phyloP scores from a whole-genome alignment of 148 eudicot genomes.

The Amaranthus cruentus region DNA sequence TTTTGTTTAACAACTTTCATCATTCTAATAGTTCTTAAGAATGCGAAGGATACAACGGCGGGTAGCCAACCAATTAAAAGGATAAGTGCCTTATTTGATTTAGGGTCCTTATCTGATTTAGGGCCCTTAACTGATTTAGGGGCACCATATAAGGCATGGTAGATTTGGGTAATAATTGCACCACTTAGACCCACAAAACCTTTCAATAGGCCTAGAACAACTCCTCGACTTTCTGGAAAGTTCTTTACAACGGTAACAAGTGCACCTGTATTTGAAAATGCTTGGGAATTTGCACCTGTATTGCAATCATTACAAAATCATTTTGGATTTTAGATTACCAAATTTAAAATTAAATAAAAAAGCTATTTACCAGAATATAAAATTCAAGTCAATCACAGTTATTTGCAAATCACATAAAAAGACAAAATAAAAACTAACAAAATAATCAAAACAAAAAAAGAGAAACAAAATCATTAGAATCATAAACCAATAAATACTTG shows the following conservation, averaged over 20 bases:
- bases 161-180: constrained; percentile 39
- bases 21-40: constrained; percentile 34
- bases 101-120: background rate
- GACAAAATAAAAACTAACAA: no score
- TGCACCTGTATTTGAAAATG: constrained; percentile 44
- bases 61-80: constrained; percentile 43
- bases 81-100: constrained; percentile 26
- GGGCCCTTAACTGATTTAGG: constrained; percentile 5
- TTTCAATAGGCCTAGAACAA: constrained; percentile 34
- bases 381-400: no score
- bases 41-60: constrained; percentile 23
- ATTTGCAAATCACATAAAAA: no score
- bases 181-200: constrained; percentile 41
- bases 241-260: constrained; percentile 45
- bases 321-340: no score
- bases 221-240: constrained; percentile 43
- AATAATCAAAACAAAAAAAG: no score
- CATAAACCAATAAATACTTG: no score
- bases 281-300: constrained; percentile 36
- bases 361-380: no score
- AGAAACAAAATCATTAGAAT: no score
- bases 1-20: constrained; percentile 22
- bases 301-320: no score
- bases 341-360: no score
- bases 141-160: constrained; percentile 31